Evolutionary conservation across 768 basidiomycete species (phyloP), one percentile per base, ranked within the genome.

Genomic region (Leccinum disarticulatum): DNA sequence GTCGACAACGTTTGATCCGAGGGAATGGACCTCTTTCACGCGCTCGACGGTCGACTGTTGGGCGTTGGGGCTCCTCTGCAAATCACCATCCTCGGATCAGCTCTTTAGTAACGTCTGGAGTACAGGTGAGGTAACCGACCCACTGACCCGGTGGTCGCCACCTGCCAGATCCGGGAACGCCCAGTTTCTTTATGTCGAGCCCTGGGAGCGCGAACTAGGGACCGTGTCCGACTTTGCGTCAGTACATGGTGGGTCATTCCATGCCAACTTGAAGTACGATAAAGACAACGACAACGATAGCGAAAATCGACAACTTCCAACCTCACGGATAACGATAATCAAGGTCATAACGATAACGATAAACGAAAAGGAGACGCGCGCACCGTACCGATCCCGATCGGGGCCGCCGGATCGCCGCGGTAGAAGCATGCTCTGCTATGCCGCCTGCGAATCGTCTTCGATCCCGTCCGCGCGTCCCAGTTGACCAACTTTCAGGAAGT

Each of bases 401-500:
- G 73, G 27, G 90, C 88, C 3, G 11, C 10, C 4, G 84, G 83
- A 1, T 87, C 87, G 43, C 86, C 86, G 35, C 87, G 81, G 71
- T 89, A 90, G 73, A 92, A 90, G 35, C 88, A 75, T n/a, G 79
- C 81, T 30, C 86, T 75, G 64, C n/a, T 86, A 86, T 3, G 83
- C 84, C 46, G 79, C 80, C 66, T 88, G 86, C 83, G 84, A 89
- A 59, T 88, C 87, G 63, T 90, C 87, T 66, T 90, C 82, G 59
- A 91, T 90, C 59, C 22, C 22, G 22, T 22, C 22, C 22, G 22
- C 22, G 22, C 22, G 22, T 81, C 79, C 25, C 25, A 25, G 64
- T 85, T 81, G 6, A 87, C 80, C 74, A 89, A 87, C 22, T 22
- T 22, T 28, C 84, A 79, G 59, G 82, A 77, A 9, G 76, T 71